A percentile compares a stretch with the other conserved stretches of the same genome.
These are phyloP conservation scores for Schizosaccharomyces lindneri DNA, from an alignment of 805 yeast species.

Conservation along the genomic window DNA sequence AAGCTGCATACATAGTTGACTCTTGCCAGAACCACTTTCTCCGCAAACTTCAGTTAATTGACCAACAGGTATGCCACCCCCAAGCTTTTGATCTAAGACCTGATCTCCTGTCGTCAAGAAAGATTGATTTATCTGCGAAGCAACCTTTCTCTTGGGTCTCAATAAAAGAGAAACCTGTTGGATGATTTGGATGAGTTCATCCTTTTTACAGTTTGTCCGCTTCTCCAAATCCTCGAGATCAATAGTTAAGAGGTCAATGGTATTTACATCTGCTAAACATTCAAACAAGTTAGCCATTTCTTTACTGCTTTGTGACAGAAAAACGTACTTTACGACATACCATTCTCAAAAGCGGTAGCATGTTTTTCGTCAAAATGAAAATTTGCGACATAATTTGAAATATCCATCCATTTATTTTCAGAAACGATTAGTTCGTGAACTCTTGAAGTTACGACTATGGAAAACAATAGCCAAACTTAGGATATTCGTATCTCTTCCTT, in stretches of 20 bases:
- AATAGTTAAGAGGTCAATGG: neutral
- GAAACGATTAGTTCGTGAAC: too few relatives aligned
- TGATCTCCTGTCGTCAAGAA: neutral
- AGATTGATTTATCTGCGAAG: neutral
- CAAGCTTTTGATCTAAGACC: neutral
- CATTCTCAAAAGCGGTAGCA: neutral
- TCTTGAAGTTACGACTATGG: too few relatives aligned
- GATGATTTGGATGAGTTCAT: neutral
- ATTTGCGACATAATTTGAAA: neutral
- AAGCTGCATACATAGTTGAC: neutral
- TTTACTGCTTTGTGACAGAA: too few relatives aligned
- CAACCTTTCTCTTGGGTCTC: neutral
- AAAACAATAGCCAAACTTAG: too few relatives aligned
- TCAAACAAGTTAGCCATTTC: too few relatives aligned
- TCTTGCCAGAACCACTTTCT: neutral
- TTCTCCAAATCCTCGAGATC: neutral
- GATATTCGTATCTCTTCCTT: too few relatives aligned
- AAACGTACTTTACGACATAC: neutral
- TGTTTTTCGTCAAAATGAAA: neutral
- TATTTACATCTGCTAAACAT: neutral
- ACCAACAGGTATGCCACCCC: neutral
- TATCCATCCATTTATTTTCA: neutral
- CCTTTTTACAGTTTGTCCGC: neutral
- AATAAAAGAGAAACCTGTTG: neutral
- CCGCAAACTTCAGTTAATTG: slow-evolving; percentile 1